These are phyloP conservation scores for Dothistroma septosporum DNA, from an alignment of 2,329 filamentous ascomycete genomes.

Conservation along the genomic window DNA sequence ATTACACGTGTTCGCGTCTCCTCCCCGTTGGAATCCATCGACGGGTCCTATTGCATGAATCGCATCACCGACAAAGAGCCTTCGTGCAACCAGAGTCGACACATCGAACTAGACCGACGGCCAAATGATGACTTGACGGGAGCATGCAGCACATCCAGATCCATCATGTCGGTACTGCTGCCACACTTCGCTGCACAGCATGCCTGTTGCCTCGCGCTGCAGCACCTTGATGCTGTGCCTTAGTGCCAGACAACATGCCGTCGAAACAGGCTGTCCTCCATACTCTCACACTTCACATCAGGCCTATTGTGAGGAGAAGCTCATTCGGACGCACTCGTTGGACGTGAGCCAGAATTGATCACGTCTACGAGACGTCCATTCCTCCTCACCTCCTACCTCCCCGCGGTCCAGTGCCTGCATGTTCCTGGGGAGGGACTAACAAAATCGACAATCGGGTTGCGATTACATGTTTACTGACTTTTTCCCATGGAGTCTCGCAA, in stretches of 20 bases:
- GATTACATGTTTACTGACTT: no score
- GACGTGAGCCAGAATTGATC: no score
- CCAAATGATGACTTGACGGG: background rate
- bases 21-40: background rate
- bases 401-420: no score
- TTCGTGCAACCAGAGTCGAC: background rate
- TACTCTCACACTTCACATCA: background rate
- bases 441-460: no score
- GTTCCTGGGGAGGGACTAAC: no score
- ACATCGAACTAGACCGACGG: conserved; percentile 1
- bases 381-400: no score
- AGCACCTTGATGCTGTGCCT: background rate
- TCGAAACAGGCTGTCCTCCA: no score
- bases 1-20: background rate
- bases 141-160: background rate
- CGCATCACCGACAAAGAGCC: background rate
- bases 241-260: background rate
- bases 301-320: background rate
- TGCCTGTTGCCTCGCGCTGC: background rate
- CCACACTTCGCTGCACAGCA: background rate
- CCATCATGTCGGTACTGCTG: background rate
- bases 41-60: background rate
- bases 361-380: no score
- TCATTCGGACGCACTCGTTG: no score
- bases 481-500: background rate